Evolutionary conservation across 1,284 basidiomycete genomes (phyloP).

Genomic region (Schizophyllum commune): DNA sequence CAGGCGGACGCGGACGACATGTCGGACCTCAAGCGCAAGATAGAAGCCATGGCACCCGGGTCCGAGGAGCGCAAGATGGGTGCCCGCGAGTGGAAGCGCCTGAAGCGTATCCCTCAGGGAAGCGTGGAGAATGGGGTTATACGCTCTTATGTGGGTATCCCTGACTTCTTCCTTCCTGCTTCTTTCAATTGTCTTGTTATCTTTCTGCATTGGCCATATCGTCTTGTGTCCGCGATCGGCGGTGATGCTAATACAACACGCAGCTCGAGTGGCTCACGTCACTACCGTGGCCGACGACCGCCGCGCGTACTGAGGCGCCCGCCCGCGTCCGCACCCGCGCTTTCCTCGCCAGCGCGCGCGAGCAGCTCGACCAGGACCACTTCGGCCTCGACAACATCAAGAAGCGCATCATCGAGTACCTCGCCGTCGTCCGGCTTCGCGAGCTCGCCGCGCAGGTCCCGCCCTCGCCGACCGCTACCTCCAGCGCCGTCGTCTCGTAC

Average conservation of each 20-base stretch:
- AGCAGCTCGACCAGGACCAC: constrained; percentile 82
- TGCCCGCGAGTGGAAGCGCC: constrained; percentile 74
- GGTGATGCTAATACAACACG: constrained; percentile 11
- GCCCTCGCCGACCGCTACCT: not conserved
- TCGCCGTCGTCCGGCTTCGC: constrained; percentile 79
- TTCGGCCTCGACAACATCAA: constrained; percentile 89
- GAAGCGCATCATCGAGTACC: constrained; percentile 83
- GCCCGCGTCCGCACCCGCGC: constrained; percentile 35
- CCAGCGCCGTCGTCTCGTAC: not conserved
- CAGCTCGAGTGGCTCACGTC: constrained; percentile 82
- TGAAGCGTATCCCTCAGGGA: constrained; percentile 68
- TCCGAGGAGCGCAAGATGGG: constrained; percentile 75
- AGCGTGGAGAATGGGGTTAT: constrained; percentile 77
- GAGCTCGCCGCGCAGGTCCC: constrained; percentile 38
- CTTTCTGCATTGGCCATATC: too few species aligned
- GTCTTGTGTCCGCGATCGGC: too few species aligned
- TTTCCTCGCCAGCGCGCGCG: constrained; percentile 58
- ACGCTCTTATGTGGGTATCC: constrained; percentile 56
- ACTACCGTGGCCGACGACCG: constrained; percentile 61
- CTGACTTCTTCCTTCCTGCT: not conserved
- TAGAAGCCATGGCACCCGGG: constrained; percentile 71
- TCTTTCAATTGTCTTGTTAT: too few species aligned
- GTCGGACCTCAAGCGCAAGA: constrained; percentile 70
- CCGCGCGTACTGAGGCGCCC: constrained; percentile 16
- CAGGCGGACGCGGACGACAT: constrained; percentile 74